Evolutionary conservation across 352 stramenopile species (phyloP).

Genomic region (Peronospora farinosa): DNA sequence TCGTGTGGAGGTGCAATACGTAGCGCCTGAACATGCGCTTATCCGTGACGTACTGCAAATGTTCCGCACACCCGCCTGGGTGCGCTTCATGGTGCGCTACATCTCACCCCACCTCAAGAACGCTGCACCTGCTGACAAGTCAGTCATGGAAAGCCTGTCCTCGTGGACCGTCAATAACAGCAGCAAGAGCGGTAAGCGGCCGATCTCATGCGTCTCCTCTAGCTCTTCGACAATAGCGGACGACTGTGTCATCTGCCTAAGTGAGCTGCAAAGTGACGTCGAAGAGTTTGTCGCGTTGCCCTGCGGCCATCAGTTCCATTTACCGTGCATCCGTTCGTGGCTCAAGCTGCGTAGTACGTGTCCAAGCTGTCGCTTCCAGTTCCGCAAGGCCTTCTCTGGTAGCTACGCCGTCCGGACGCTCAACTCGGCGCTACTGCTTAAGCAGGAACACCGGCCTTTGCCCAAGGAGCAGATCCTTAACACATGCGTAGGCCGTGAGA

Average conservation of each 20-base stretch:
- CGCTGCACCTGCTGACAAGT: conserved; percentile 63
- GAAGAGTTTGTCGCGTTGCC: conserved; percentile 74
- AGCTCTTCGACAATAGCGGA: conserved; percentile 8
- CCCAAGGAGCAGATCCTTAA: conserved; percentile 56
- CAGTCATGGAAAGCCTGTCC: conserved; percentile 50
- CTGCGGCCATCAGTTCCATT: conserved; percentile 92
- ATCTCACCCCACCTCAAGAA: conserved; percentile 83
- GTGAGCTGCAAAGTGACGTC: conserved; percentile 50
- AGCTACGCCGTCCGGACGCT: conserved; percentile 76
- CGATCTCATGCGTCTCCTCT: conserved; percentile 29
- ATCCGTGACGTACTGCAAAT: conserved; percentile 74
- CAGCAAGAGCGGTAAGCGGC: conserved; percentile 14
- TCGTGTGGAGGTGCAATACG: conserved; percentile 76
- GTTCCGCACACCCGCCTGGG: conserved; percentile 76
- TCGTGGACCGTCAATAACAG: conserved; percentile 17
- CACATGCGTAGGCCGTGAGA: conserved; percentile 46
- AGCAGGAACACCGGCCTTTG: conserved; percentile 50
- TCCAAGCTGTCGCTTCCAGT: conserved; percentile 91
- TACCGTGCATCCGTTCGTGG: conserved; percentile 90
- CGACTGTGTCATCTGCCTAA: conserved; percentile 89
- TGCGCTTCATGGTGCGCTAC: conserved; percentile 82
- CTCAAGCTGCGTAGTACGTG: conserved; percentile 89
- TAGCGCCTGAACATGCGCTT: conserved; percentile 48
- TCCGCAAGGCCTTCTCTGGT: conserved; percentile 74
- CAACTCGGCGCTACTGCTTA: conserved; percentile 70